phyloP scores from a whole-genome alignment of 2,329 filamentous ascomycete species.

The Cordyceps farinosa region DNA sequence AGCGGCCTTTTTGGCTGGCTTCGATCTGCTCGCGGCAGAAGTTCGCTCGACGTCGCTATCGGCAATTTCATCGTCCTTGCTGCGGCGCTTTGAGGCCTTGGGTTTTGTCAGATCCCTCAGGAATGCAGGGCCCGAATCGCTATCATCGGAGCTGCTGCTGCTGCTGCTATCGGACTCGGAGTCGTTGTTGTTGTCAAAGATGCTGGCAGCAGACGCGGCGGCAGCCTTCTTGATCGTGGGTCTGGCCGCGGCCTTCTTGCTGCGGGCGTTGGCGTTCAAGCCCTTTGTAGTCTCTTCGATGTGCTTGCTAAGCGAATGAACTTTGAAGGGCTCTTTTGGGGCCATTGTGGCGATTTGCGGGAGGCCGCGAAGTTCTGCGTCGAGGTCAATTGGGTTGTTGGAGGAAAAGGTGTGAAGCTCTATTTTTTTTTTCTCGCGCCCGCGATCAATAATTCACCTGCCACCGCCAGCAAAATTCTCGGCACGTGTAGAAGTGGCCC shows the following conservation, averaged over 20 bases:
- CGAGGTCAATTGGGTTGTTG: constrained; percentile 11
- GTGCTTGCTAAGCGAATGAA: constrained; percentile 37
- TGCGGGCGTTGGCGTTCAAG: constrained; percentile 31
- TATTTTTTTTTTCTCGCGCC: background rate
- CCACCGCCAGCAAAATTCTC: constrained; percentile 9
- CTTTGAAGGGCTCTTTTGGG: constrained; percentile 34
- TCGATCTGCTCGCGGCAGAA: constrained; percentile 25
- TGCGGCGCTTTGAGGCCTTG: constrained; percentile 25
- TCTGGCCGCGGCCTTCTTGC: constrained; percentile 28
- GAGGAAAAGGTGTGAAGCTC: background rate
- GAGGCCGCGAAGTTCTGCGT: background rate
- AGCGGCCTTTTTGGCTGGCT: constrained; percentile 16
- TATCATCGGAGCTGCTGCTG: constrained; percentile 33
- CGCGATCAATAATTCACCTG: background rate
- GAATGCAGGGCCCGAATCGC: constrained; percentile 30
- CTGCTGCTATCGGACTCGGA: constrained; percentile 29
- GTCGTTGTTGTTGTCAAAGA: constrained; percentile 31
- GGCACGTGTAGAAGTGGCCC: constrained; percentile 15
- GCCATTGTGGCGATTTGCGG: constrained; percentile 31
- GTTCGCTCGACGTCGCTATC: constrained; percentile 41
- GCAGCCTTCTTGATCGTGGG: constrained; percentile 29
- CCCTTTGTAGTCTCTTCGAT: constrained; percentile 37
- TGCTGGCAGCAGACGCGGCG: constrained; percentile 22
- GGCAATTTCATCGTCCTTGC: constrained; percentile 38
- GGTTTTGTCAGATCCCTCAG: constrained; percentile 31